Conservation (phyloP, 2,329 filamentous ascomycete genomes). For the Colletotrichum spinosum region DNA sequence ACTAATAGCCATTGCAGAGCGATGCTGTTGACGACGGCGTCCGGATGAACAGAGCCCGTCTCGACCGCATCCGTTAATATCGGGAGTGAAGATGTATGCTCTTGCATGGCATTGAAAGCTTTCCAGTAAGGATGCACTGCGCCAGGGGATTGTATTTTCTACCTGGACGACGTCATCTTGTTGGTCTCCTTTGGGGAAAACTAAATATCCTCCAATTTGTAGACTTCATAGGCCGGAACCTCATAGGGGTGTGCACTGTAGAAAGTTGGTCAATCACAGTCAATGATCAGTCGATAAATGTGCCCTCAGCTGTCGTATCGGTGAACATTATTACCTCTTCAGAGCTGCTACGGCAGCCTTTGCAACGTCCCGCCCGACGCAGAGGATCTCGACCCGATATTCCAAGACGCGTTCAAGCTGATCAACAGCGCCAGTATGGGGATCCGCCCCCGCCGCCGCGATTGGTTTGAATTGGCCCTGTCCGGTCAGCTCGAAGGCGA, state of each 20-base stretch:
- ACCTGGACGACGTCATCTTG: not conserved
- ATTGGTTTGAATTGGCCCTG: conserved; percentile 59
- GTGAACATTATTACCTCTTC: conserved; percentile 52
- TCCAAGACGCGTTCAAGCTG: conserved; percentile 59
- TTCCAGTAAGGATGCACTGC: no score
- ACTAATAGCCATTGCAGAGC: conserved; percentile 66
- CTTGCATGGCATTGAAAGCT: no score
- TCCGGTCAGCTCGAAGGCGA: conserved; percentile 48
- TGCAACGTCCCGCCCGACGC: conserved; percentile 54
- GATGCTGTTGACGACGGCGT: conserved; percentile 87
- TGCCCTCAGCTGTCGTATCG: no score
- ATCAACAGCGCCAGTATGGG: conserved; percentile 57
- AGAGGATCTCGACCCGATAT: conserved; percentile 59
- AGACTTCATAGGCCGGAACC: conserved; percentile 44
- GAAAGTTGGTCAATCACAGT: not conserved
- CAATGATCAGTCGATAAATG: no score
- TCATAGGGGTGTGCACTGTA: conserved; percentile 44
- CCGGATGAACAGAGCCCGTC: conserved; percentile 78
- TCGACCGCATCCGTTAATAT: conserved; percentile 66
- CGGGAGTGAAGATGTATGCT: not conserved
- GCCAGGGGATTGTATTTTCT: no score
- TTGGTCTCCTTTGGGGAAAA: not conserved
- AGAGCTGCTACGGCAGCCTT: conserved; percentile 58
- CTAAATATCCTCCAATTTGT: conserved; percentile 43
- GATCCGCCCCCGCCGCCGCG: conserved; percentile 54